A percentile compares a stretch with the other conserved stretches of the same genome.
phyloP scores from a whole-genome alignment of 441 rosid genomes.

The California macrophylla region DNA sequence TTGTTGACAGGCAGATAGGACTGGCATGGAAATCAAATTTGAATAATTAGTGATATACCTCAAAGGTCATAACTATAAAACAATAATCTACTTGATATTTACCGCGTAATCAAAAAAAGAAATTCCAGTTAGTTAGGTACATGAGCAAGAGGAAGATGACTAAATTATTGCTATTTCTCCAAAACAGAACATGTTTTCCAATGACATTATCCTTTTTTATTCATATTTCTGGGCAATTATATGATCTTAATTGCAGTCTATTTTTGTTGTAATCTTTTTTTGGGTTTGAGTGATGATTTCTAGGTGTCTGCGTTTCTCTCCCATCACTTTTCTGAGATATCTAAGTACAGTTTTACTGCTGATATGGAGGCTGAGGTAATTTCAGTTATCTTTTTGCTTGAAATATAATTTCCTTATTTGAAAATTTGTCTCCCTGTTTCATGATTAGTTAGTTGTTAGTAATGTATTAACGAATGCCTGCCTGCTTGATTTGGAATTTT shows the following conservation, averaged over 20 bases:
- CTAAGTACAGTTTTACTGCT: slow-evolving; percentile 94
- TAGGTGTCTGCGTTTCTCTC: slow-evolving; percentile 96
- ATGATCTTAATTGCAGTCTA: slow-evolving; percentile 5
- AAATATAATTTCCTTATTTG: neutral
- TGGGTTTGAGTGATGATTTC: slow-evolving; percentile 14
- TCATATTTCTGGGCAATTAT: neutral
- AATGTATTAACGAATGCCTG: neutral
- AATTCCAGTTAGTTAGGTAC: neutral
- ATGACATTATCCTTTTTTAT: neutral
- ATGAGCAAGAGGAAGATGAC: neutral
- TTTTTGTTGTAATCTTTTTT: slow-evolving; percentile 10
- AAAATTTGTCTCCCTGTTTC: neutral
- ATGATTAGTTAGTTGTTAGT: neutral
- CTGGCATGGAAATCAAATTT: neutral
- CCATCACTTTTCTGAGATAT: slow-evolving; percentile 80
- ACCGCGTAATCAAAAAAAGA: neutral
- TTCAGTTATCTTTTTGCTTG: slow-evolving; percentile 1
- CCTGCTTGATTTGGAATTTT: neutral
- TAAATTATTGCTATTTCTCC: neutral
- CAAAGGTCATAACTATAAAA: neutral
- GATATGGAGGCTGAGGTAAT: slow-evolving; percentile 96
- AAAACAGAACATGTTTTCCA: neutral
- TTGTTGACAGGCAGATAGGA: neutral
- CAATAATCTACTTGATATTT: neutral
- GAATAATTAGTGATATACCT: neutral